A percentile compares a stretch with the other conserved stretches of the same genome.
Evolutionary conservation across 1,284 basidiomycete genomes (phyloP).

Genomic region (Fomitiporia mediterranea): DNA sequence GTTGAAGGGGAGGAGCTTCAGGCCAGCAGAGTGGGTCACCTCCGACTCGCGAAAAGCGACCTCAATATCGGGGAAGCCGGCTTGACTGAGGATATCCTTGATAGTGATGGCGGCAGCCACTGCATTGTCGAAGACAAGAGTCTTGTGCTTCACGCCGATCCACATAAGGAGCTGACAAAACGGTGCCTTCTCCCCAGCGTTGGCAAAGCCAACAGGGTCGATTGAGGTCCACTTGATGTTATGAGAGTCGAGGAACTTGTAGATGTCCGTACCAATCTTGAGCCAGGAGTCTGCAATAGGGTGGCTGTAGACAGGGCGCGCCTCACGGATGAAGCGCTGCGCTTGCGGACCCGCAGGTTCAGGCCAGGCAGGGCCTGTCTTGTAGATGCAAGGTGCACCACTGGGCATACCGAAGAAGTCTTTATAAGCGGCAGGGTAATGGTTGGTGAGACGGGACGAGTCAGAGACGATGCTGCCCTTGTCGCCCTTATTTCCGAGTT

Average conservation of each 20-base stretch:
- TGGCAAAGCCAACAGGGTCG: slow-evolving; percentile 1
- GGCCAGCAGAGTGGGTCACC: slow-evolving; percentile 24
- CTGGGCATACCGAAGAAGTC: slow-evolving; percentile 26
- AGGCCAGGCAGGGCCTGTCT: slow-evolving; percentile 24
- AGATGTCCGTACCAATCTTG: background rate
- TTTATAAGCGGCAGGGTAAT: too few species aligned
- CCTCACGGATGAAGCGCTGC: slow-evolving; percentile 25
- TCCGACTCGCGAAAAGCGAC: slow-evolving; percentile 39
- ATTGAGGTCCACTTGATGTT: slow-evolving; percentile 9
- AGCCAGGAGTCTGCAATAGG: background rate
- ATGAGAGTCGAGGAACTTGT: background rate
- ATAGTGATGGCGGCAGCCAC: slow-evolving; percentile 35
- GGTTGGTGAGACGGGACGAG: too few species aligned
- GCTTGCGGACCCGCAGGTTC: slow-evolving; percentile 25
- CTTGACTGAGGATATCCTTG: slow-evolving; percentile 31
- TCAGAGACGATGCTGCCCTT: too few species aligned
- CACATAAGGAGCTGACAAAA: slow-evolving; percentile 41
- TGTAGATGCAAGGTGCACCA: slow-evolving; percentile 23
- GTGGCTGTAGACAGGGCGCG: slow-evolving; percentile 24
- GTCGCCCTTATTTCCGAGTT: background rate
- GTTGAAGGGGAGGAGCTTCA: slow-evolving; percentile 26
- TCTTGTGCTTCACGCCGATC: slow-evolving; percentile 34
- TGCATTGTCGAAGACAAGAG: slow-evolving; percentile 32
- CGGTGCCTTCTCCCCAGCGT: slow-evolving; percentile 20
- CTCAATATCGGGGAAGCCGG: slow-evolving; percentile 32